Evolutionary conservation across 2,329 filamentous ascomycete genomes (phyloP), one percentile per base, ranked within the genome.

Genomic region (Fusarium brachygibbosum): DNA sequence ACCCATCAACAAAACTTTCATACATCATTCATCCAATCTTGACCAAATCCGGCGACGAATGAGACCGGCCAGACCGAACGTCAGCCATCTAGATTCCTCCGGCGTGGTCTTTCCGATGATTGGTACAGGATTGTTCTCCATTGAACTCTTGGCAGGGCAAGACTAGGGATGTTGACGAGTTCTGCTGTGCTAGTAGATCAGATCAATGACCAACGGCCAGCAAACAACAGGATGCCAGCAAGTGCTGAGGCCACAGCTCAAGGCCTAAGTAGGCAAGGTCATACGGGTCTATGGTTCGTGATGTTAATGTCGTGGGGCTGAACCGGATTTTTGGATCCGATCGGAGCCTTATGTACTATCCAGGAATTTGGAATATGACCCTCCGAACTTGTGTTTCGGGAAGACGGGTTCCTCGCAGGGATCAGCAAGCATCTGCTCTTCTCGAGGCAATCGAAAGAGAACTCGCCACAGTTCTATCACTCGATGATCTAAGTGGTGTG

Each of bases 31-130:
- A n/a, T 48, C 44, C 57, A 68, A 58, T 44, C 67, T 70, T 70
- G 51, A 42, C 68, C 58, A 64, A 50, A 70, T 70, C 68, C 68
- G 68, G 68, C 63, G 63, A 60, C 25, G 23, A 51, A 41, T 29
- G 25, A 37, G 31, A 42, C 40, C 54, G 67, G 67, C 37, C 42
- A 60, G 55, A 53, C 67, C 67, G 58, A 41, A 56, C 45, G 25
- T 38, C 50, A 45, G 34, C 46, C 67, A 49, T 68, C 67, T 61
- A 61, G 63, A 61, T 55, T 37, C 23, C 42, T 4, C 28, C 32
- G 44, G 35, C 21, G 53, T 38, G 35, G 28, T 29, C 23, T 50
- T 64, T 44, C 50, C 25, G 42, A 28, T 44, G 41, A 37, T 14
- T 12, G 34, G 51, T 31, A 34, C 45, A 31, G 13, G 16, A 28